Base-by-base conservation (phyloP, 148 eudicot genomes). In the Vaccinium vitisidaea region DNA sequence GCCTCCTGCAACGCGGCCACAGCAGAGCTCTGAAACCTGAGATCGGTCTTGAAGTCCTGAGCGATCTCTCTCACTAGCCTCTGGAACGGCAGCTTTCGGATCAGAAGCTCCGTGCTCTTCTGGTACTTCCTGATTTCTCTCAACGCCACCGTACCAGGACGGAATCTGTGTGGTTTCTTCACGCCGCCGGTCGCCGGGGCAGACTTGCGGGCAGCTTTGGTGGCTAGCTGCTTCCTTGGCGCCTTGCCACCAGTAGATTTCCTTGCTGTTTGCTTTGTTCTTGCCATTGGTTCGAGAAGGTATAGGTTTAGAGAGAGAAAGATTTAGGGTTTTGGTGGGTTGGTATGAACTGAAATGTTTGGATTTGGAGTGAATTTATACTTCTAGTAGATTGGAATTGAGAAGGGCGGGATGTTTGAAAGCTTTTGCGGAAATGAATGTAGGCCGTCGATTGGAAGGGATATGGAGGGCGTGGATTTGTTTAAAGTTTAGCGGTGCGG, bases 41-140 rank as follows among this genome's bases (percentile, higher is more conserved):
- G 77, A 8, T 73, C 77, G 77, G 77, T 73, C 75, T 71, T 71
- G 75, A 71, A 71, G 75, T 71, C 75, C 75, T 71, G 75, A 1
- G 75, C 75, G 2, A 71, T 71, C 75, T 71, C 75, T 8, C 75
- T 71, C 75, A 71, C 75, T 10, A 71, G 75, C 75, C 75, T 71
- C 75, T 71, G 75, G 48, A 71, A 27, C 0, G 75, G 46, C 2
- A 32, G 19, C 19, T 32, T 32, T 0, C 71, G 10, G 30, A 65
- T 65, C 15, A 65, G 71, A 1, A 65, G 71, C 32, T 65, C 71
- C 0, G 71, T 71, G 75, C 75, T 71, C 75, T 71, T 71, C 75
- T 71, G 75, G 46, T 71, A 71, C 75, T 71, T 73, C 10, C 77
- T 6, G 49, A 73, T 73, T 49, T 73, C 77, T n/a, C 77, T 16